Percentiles rank a stretch among this genome's conserved stretches.
These are phyloP conservation scores for Trametes punicea DNA, from an alignment of 768 basidiomycete species.

Conservation along the genomic window DNA sequence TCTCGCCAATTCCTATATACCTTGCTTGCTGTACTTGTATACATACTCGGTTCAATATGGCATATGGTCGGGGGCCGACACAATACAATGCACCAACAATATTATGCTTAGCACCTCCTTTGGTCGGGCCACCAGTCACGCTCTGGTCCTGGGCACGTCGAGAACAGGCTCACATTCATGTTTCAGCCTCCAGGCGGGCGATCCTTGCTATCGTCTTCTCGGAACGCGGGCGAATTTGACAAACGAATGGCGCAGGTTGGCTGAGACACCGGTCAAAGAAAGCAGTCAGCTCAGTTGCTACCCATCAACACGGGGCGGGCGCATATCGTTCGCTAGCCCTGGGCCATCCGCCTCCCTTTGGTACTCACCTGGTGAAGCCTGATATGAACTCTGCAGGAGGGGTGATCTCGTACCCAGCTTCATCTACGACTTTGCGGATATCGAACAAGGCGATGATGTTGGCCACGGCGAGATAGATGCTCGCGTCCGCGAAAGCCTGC, in stretches of 20 bases:
- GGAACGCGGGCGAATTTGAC: constrained; percentile 42
- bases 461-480: constrained; percentile 43
- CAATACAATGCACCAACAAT: not conserved
- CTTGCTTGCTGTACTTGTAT: not conserved
- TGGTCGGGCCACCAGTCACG: too few relatives aligned
- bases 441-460: constrained; percentile 44
- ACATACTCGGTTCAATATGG: not conserved
- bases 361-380: constrained; percentile 43
- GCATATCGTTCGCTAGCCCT: not conserved
- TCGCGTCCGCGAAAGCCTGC: constrained; percentile 45
- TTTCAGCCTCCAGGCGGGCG: not conserved
- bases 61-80: not conserved
- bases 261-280: constrained; percentile 32
- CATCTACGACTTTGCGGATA: constrained; percentile 40
- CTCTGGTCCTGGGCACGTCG: too few relatives aligned
- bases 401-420: constrained; percentile 38
- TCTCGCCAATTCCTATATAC: not conserved
- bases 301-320: too few relatives aligned
- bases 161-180: too few relatives aligned
- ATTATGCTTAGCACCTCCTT: not conserved
- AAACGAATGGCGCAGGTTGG: constrained; percentile 48
- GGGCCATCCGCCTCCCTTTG: not conserved
- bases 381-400: constrained; percentile 37
- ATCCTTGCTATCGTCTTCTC: constrained; percentile 4
- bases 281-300: not conserved